Evolutionary conservation across 176 grass and related monocot genomes (phyloP).

Genomic region (Phoenix roebelenii): DNA sequence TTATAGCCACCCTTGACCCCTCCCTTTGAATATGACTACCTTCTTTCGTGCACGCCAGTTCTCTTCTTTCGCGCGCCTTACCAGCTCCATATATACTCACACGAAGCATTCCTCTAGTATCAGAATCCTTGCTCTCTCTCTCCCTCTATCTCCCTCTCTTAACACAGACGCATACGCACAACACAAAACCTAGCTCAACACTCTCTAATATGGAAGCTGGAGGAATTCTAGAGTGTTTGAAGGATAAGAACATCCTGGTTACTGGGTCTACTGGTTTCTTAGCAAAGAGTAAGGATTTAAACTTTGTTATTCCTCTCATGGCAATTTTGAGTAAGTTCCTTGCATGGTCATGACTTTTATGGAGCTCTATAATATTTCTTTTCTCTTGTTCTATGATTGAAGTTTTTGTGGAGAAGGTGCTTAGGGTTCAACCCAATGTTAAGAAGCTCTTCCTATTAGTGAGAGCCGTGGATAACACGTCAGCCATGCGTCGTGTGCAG

Average conservation of each 20-base stretch:
- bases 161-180: no score
- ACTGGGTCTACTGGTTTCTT: slow-evolving; percentile 84
- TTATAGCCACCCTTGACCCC: no score
- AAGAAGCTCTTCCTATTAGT: slow-evolving; percentile 79
- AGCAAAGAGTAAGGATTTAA: slow-evolving; percentile 51
- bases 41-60: no score
- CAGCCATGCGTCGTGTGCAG: slow-evolving; percentile 48
- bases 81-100: no score
- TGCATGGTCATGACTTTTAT: not conserved
- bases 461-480: slow-evolving; percentile 29
- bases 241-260: slow-evolving; percentile 70
- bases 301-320: not conserved
- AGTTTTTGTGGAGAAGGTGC: slow-evolving; percentile 92
- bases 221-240: slow-evolving; percentile 49
- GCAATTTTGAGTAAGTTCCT: no score
- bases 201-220: slow-evolving; percentile 38
- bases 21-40: no score
- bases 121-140: no score
- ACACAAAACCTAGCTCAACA: no score
- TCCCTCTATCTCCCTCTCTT: no score
- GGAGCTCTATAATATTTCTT: not conserved
- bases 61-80: no score
- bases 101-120: no score
- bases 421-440: slow-evolving; percentile 73
- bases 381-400: not conserved